Evolutionary conservation across 345 rosid species (phyloP).

Genomic region (Eucalyptus cloeziana): DNA sequence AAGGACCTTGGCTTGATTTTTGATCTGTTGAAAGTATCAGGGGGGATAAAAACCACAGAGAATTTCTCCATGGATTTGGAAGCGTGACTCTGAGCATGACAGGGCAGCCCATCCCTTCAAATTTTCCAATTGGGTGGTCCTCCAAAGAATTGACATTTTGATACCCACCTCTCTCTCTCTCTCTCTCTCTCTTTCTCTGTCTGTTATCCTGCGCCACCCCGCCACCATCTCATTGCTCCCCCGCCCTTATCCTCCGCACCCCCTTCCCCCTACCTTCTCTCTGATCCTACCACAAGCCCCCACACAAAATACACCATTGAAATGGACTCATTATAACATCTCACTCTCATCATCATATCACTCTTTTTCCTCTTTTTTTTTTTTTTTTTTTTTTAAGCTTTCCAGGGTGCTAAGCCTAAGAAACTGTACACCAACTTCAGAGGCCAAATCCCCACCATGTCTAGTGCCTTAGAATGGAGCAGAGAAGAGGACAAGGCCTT

Average conservation of each 20-base stretch:
- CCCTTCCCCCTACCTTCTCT: neutral
- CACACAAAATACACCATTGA: neutral
- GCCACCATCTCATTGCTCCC: neutral
- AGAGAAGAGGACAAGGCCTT: constrained; percentile 79
- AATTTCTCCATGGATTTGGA: neutral
- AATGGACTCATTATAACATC: neutral
- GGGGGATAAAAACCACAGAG: neutral
- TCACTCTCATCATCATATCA: neutral
- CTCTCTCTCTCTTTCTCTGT: neutral
- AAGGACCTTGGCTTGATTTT: neutral
- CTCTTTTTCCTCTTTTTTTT: too few relatives aligned
- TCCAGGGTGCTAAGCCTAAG: neutral
- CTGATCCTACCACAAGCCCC: neutral
- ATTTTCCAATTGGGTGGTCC: constrained; percentile 15
- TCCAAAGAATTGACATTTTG: constrained; percentile 14
- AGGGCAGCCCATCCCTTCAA: constrained; percentile 2
- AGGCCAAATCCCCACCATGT: constrained; percentile 12
- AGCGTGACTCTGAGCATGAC: neutral
- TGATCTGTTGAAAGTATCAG: neutral
- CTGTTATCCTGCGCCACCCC: neutral
- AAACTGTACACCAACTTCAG: neutral
- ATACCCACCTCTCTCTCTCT: neutral
- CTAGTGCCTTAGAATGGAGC: constrained; percentile 45
- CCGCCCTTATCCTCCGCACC: constrained; percentile 35
- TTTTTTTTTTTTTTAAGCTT: neutral